phyloP scores from a whole-genome alignment of 225 moss, liverwort and hornwort genomes.

The Bryoerythrophyllum caledonicum region DNA sequence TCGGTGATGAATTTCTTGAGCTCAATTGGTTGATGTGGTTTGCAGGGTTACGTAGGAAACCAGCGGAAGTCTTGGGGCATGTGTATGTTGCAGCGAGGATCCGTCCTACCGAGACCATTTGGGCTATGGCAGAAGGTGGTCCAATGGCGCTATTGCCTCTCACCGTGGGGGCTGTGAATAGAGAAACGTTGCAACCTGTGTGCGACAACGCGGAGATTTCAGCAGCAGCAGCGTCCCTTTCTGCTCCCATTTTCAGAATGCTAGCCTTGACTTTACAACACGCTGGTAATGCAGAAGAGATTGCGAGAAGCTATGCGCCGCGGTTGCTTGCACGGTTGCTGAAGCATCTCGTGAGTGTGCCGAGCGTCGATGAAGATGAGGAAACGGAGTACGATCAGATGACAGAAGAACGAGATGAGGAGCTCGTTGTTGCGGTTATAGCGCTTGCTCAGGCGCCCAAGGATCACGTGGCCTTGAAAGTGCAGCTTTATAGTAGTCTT shows the following conservation, averaged over 20 bases:
- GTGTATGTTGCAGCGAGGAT: slow-evolving; percentile 90
- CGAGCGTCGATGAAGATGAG: slow-evolving; percentile 58
- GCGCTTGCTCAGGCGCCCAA: slow-evolving; percentile 95
- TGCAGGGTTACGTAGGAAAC: slow-evolving; percentile 90
- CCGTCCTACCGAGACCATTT: slow-evolving; percentile 88
- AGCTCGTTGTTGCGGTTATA: slow-evolving; percentile 94
- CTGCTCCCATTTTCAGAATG: slow-evolving; percentile 90
- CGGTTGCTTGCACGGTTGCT: slow-evolving; percentile 86
- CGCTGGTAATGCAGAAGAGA: slow-evolving; percentile 95
- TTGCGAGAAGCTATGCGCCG: slow-evolving; percentile 89
- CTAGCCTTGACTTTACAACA: slow-evolving; percentile 85
- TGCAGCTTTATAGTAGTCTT: slow-evolving; percentile 89
- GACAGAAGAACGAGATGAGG: slow-evolving; percentile 92
- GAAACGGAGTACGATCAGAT: slow-evolving; percentile 60
- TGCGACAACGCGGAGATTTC: slow-evolving; percentile 70
- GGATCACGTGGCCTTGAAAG: slow-evolving; percentile 78
- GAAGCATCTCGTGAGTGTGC: slow-evolving; percentile 81
- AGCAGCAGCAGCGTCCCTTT: slow-evolving; percentile 74
- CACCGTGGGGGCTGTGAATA: slow-evolving; percentile 83
- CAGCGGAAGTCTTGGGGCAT: slow-evolving; percentile 96
- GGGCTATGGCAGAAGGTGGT: slow-evolving; percentile 99
- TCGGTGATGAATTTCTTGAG: slow-evolving; percentile 26
- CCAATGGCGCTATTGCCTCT: slow-evolving; percentile 89
- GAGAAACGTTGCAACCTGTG: slow-evolving; percentile 77
- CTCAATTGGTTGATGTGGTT: slow-evolving; percentile 14